These are phyloP conservation scores for Solanum clarkiae DNA, from an alignment of 257 asterid species.

Conservation along the genomic window DNA sequence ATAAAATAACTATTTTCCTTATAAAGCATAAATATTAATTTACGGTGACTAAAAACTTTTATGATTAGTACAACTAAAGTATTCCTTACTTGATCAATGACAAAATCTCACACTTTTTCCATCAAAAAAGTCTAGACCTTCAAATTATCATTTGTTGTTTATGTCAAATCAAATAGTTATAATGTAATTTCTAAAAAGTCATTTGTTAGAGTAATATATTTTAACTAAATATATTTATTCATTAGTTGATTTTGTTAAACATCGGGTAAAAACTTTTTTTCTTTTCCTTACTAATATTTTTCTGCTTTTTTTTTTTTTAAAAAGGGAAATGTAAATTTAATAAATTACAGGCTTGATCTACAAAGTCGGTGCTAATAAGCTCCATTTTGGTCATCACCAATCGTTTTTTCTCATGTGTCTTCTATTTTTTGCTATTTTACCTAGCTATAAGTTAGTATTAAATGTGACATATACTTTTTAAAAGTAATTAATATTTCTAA, in stretches of 20 bases:
- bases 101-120: background rate
- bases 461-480: background rate
- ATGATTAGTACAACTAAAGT: no score
- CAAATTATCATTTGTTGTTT: background rate
- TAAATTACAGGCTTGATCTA: background rate
- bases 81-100: background rate
- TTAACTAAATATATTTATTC: background rate
- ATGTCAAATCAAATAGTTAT: background rate
- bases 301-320: no score
- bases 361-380: background rate
- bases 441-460: background rate
- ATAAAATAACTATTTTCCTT: no score
- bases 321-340: no score
- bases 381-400: background rate
- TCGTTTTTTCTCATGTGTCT: background rate
- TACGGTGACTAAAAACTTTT: no score
- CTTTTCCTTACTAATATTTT: background rate
- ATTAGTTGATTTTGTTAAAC: background rate
- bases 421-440: background rate
- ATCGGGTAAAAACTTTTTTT: background rate
- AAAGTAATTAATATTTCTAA: background rate
- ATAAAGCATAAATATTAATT: no score
- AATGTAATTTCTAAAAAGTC: background rate
- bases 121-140: background rate
- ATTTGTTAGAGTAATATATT: background rate